Evolutionary conservation across 345 rosid genomes (phyloP), one percentile per base, ranked within the genome.

Genomic region (Zanthoxylum bungeanum): DNA sequence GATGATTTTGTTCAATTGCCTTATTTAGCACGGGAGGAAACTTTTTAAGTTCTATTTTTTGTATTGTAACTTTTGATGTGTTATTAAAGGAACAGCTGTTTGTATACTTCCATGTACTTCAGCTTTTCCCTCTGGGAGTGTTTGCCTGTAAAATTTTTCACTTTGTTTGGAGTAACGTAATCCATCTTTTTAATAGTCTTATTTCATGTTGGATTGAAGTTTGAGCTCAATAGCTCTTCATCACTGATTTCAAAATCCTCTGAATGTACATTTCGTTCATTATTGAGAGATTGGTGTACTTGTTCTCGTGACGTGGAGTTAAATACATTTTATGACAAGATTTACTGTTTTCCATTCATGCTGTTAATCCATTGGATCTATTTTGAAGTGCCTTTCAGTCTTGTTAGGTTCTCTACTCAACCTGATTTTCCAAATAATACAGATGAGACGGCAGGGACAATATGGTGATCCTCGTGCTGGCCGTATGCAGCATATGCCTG

Each of bases 391-490:
- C 36, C 14, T 63, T 9, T 74, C 24, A 39, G 75, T 51, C 8
- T 46, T 64, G 72, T 62, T 57, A 71, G 71, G 73, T 50, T 57
- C 22, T 19, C 16, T 16, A 19, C 68, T 49, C 11, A 62, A 77
- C 60, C 52, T 60, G 67, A 71, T 30, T 53, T 69, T 2, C 55
- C 31, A 37, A 52, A 24, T 53, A 72, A 27, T 62, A 66, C 46
- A 71, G 52, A 92, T 90, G 98, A 87, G 94, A 77, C 80, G 90
- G 66, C 89, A 88, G 62, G 89, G 87, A 21, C 89, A 86, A 53
- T 92, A 85, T 80, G 72, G 53, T 3, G 88, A 86, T 55, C 70
- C 90, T 24, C 87, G 89, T 52, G 75, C 82, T 78, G 83, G 83
- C 40, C 96, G 84, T 78, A 80, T 88, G 82, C 94, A 86, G 80